phyloP scores from a whole-genome alignment of 2,329 filamentous ascomycete genomes.

The Exophiala bonariae region DNA sequence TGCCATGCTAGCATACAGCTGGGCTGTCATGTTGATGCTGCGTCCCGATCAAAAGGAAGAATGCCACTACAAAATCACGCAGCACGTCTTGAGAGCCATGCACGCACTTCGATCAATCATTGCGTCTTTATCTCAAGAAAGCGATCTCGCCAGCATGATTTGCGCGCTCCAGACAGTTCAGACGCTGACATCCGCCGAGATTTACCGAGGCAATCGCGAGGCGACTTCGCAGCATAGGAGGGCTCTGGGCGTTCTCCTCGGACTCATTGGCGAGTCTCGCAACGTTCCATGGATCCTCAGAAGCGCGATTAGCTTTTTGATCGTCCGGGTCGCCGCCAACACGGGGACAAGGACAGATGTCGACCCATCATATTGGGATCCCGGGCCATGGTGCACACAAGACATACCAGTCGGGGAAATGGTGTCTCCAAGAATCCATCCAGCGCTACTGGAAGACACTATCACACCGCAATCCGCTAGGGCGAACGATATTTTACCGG shows the following conservation, averaged over 20 bases:
- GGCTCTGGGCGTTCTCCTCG: neutral
- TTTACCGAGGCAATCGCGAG: neutral
- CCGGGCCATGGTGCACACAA: neutral
- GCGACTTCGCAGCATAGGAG: neutral
- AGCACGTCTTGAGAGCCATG: slow-evolving; percentile 1
- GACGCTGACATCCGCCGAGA: neutral
- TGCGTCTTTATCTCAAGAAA: neutral
- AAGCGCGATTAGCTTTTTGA: neutral
- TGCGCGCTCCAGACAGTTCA: neutral
- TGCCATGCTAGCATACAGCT: neutral
- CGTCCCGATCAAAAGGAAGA: neutral
- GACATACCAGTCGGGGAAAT: too few relatives aligned
- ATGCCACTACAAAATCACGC: neutral
- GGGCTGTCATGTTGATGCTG: slow-evolving; percentile 5
- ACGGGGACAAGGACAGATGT: slow-evolving; percentile 3
- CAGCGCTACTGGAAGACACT: too few relatives aligned
- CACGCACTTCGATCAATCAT: neutral
- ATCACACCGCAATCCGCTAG: too few relatives aligned
- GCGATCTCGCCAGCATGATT: neutral
- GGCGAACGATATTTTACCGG: too few relatives aligned
- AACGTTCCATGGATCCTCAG: slow-evolving; percentile 2
- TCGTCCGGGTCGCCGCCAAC: neutral
- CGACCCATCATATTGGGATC: slow-evolving; percentile 4
- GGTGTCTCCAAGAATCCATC: too few relatives aligned
- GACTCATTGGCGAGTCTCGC: neutral